These are phyloP conservation scores for Raphanus hybrid DNA, from an alignment of 441 rosid genomes.

Conservation along the genomic window DNA sequence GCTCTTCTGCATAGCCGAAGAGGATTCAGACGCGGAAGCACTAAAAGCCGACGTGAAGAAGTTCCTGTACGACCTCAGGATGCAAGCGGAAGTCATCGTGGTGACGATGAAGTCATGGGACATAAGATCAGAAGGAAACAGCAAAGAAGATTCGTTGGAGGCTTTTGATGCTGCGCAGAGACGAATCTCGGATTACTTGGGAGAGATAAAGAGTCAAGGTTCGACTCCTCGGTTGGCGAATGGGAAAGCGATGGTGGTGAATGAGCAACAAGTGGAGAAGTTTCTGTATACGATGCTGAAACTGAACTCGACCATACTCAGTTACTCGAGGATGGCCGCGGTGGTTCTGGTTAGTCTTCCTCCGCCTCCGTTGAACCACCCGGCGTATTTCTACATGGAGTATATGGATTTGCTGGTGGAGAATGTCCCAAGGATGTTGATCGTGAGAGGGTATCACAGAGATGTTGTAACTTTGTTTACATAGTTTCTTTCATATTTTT, in stretches of 20 bases:
- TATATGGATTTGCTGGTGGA: slow-evolving; percentile 98
- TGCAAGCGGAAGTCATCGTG: slow-evolving; percentile 99
- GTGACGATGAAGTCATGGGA: slow-evolving; percentile 97
- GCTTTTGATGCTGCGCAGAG: slow-evolving; percentile 83
- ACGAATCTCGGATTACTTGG: slow-evolving; percentile 69
- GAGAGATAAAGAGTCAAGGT: slow-evolving; percentile 63
- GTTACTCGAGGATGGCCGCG: slow-evolving; percentile 95
- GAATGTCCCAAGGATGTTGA: slow-evolving; percentile 90
- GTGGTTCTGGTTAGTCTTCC: slow-evolving; percentile 97
- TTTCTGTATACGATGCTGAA: slow-evolving; percentile 89
- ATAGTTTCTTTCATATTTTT: slow-evolving; percentile 44
- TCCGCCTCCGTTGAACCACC: slow-evolving; percentile 85
- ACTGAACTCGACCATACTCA: slow-evolving; percentile 86
- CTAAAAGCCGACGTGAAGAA: slow-evolving; percentile 96
- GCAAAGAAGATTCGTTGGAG: slow-evolving; percentile 76
- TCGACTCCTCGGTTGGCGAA: slow-evolving; percentile 62
- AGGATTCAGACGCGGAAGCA: slow-evolving; percentile 93
- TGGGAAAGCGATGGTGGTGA: slow-evolving; percentile 76
- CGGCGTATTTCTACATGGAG: slow-evolving; percentile 97
- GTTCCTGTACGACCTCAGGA: slow-evolving; percentile 95
- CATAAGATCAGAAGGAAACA: slow-evolving; percentile 61
- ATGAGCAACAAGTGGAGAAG: slow-evolving; percentile 94
- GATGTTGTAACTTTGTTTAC: slow-evolving; percentile 98
- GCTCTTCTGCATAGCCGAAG: slow-evolving; percentile 98
- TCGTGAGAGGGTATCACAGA: slow-evolving; percentile 96